phyloP scores from a whole-genome alignment of 2,329 filamentous ascomycete species.

The Cordyceps tenuipes region DNA sequence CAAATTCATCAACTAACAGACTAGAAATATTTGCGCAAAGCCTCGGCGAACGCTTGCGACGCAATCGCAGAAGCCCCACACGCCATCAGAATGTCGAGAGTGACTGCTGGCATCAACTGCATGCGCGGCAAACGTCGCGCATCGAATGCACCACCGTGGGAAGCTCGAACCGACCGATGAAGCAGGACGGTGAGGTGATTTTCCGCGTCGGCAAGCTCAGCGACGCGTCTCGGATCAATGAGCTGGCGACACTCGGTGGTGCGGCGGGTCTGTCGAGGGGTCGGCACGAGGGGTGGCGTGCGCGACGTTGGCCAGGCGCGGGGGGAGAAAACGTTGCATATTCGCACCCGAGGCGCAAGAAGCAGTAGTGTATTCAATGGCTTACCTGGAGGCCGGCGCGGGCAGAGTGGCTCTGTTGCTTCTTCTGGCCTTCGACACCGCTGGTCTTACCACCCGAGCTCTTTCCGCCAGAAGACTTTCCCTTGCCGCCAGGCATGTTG shows the following conservation, averaged over 20 bases:
- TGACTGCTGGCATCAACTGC: not conserved
- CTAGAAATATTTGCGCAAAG: slow-evolving; percentile 11
- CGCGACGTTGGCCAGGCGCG: not conserved
- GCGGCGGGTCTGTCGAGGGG: slow-evolving; percentile 1
- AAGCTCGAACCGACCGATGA: not conserved
- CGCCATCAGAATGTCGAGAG: not conserved
- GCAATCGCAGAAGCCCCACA: slow-evolving; percentile 13
- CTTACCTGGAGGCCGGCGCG: slow-evolving; percentile 93
- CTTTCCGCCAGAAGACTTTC: slow-evolving; percentile 87
- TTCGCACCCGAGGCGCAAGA: not conserved
- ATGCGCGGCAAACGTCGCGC: slow-evolving; percentile 6
- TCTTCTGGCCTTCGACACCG: slow-evolving; percentile 57
- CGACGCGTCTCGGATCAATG: slow-evolving; percentile 7
- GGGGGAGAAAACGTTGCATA: slow-evolving; percentile 14
- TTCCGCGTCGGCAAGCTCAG: not conserved
- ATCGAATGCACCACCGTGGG: not conserved
- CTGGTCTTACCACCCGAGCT: slow-evolving; percentile 69
- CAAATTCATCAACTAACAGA: not conserved
- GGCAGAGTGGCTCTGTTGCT: slow-evolving; percentile 91
- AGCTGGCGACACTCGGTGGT: not conserved
- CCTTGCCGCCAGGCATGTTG: slow-evolving; percentile 78
- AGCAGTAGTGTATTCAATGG: not conserved
- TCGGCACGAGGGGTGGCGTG: not conserved
- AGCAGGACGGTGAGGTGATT: not conserved
- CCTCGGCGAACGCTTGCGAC: slow-evolving; percentile 12